Base-by-base conservation (phyloP, 495 filamentous ascomycete species). In the Amniculicola lignicola region DNA sequence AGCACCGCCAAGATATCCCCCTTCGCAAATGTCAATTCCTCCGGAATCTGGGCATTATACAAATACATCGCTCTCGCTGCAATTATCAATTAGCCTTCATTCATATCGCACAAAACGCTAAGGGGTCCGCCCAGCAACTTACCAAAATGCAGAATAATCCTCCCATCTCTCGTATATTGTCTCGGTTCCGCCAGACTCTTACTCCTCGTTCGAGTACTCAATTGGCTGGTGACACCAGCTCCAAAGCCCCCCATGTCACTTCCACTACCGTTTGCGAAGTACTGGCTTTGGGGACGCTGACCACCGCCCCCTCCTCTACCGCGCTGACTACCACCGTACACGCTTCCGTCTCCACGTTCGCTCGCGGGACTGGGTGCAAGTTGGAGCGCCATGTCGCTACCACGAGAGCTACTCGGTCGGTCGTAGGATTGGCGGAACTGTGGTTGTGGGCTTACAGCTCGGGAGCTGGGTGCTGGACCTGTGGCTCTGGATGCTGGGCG, bases 1-100 rank as follows among this genome's bases (percentile, higher is more conserved):
- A 95, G 72, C n/a, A 99, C 82, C 0, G 92, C 89, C 6, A 99
- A 74, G 44, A 88, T 77, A 67, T 99, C 94, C 42, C 94, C 94
- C 72, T 97, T 97, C 10, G 80, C 78, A 64, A 99, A 99, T 15
- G 87, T 85, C 27, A 99, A 76, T 70, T 99, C 94, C 64, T 96
- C 93, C 0, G 92, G 87, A 51, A 99, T 99, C 14, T 88, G 90
- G 0, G 93, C 88, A 62, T 84, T 82, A 72, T 99, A 99, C 75
- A 87, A 82, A 72, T 97, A 99, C 75, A 96, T 76, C 40, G 94
- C 90, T 48, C 90, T 86, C 39, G 94, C 93, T 98, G 59, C 33
- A 43, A 29, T 27, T 28, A n/a, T n/a, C n/a, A n/a, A n/a, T n/a
- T n/a, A n/a, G n/a, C n/a, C n/a, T n/a, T n/a, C n/a, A n/a, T n/a